A percentile compares a stretch with the other conserved stretches of the same genome.
phyloP scores from a whole-genome alignment of 2,329 filamentous ascomycete species.

The Arthrobotrys conoides region DNA sequence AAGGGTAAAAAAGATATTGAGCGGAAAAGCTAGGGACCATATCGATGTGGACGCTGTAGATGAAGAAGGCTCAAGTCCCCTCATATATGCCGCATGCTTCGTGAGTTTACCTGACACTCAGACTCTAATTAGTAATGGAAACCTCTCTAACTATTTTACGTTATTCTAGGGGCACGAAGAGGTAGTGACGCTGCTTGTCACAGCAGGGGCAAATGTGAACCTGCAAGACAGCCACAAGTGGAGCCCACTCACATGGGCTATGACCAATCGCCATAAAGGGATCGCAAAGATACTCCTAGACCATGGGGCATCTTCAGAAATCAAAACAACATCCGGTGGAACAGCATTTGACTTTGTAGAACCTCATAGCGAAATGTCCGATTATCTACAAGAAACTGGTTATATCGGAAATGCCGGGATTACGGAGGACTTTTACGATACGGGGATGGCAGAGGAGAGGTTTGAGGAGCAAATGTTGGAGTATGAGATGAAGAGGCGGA shows the following conservation, averaged over 20 bases:
- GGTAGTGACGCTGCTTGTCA: constrained; percentile 85
- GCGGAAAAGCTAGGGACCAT: constrained; percentile 79
- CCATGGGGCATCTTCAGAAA: constrained; percentile 93
- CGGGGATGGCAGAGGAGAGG: constrained; percentile 89
- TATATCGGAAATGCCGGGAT: constrained; percentile 88
- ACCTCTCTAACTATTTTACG: constrained; percentile 29
- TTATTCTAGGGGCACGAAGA: constrained; percentile 81
- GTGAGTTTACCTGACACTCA: constrained; percentile 70
- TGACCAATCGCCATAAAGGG: constrained; percentile 97
- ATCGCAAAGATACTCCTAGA: constrained; percentile 95
- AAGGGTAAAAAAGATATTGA: constrained; percentile 81
- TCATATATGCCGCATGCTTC: constrained; percentile 99
- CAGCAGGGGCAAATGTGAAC: constrained; percentile 89
- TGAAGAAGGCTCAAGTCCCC: constrained; percentile 93
- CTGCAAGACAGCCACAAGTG: constrained; percentile 96
- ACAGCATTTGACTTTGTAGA: constrained; percentile 97
- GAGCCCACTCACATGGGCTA: constrained; percentile 99
- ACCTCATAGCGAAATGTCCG: constrained; percentile 95
- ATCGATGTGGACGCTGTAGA: constrained; percentile 90
- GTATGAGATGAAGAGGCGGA: constrained; percentile 91
- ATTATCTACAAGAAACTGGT: constrained; percentile 93
- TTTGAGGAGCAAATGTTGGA: constrained; percentile 99
- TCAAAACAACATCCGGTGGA: constrained; percentile 92
- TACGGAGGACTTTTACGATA: constrained; percentile 91
- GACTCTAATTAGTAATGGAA: neutral